Conservation (phyloP, 306 rosid genomes). For the Vachellia pachyceras region DNA sequence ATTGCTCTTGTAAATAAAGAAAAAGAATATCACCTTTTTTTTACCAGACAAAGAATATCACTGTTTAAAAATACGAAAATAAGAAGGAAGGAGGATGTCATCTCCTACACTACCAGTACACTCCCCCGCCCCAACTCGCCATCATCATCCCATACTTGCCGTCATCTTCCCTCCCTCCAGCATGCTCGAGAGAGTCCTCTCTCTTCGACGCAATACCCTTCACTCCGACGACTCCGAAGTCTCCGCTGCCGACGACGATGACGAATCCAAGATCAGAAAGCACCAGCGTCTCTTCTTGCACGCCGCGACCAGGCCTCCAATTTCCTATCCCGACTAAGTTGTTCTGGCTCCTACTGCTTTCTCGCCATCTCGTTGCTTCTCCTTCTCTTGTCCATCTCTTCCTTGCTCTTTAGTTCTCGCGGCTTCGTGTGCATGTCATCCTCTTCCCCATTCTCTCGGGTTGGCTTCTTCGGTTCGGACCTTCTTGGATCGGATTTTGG, state of each 20-base stretch:
- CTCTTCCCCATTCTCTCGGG: conserved; percentile 58
- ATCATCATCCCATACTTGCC: conserved; percentile 30
- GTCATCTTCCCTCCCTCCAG: conserved; percentile 33
- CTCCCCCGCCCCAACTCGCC: conserved; percentile 33
- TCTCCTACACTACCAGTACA: conserved; percentile 11
- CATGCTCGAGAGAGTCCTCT: conserved; percentile 73
- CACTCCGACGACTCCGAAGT: conserved; percentile 20
- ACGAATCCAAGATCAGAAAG: conserved; percentile 71
- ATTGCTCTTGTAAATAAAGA: too few species aligned
- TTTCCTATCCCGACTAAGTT: conserved; percentile 58
- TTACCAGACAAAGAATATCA: not conserved
- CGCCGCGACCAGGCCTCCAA: conserved; percentile 56
- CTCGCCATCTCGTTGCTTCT: conserved; percentile 49
- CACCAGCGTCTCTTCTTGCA: conserved; percentile 50
- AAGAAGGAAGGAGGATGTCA: conserved; percentile 1
- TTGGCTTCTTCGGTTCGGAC: conserved; percentile 73
- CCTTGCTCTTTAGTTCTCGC: conserved; percentile 65
- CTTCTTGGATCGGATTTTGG: conserved; percentile 91
- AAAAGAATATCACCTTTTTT: not conserved
- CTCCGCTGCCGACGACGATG: conserved; percentile 27
- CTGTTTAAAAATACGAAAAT: not conserved
- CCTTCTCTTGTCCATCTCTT: conserved; percentile 47
- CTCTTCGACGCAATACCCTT: conserved; percentile 68
- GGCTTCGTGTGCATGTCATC: conserved; percentile 78
- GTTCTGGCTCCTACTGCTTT: conserved; percentile 45